These are phyloP conservation scores for Penicillium robsamsonii DNA, from an alignment of 495 filamentous ascomycete genomes.

Conservation along the genomic window DNA sequence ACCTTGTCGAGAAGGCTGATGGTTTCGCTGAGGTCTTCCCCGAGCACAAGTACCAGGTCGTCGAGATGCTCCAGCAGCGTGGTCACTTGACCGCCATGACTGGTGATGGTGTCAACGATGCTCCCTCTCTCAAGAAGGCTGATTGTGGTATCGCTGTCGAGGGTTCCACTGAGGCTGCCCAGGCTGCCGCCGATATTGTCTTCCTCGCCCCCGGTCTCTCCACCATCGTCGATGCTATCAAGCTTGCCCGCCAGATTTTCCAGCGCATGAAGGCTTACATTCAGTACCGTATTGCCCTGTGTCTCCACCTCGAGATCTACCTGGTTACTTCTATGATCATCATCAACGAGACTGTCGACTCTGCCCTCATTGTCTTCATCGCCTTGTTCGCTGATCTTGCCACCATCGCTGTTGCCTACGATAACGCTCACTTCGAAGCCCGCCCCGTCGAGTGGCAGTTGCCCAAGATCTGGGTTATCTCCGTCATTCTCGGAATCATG, in stretches of 20 bases:
- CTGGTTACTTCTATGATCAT: constrained; percentile 76
- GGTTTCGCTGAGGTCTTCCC: constrained; percentile 77
- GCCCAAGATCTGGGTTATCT: constrained; percentile 77
- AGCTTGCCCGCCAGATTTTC: constrained; percentile 77
- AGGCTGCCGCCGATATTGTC: constrained; percentile 75
- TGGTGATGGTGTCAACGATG: constrained; percentile 74
- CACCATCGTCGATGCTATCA: constrained; percentile 76
- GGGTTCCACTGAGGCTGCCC: constrained; percentile 72
- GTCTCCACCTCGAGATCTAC: constrained; percentile 74
- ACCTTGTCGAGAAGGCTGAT: constrained; percentile 72
- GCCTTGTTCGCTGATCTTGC: constrained; percentile 75
- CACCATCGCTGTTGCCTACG: constrained; percentile 74
- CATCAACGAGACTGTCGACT: constrained; percentile 67
- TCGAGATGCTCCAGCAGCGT: constrained; percentile 73
- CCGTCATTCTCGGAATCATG: constrained; percentile 61
- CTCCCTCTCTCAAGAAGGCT: constrained; percentile 70
- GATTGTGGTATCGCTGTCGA: constrained; percentile 78
- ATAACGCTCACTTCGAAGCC: constrained; percentile 70
- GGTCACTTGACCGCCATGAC: constrained; percentile 75
- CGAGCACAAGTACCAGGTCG: constrained; percentile 77
- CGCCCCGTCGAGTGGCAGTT: constrained; percentile 76
- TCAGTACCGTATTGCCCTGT: constrained; percentile 77
- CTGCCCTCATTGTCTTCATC: constrained; percentile 72
- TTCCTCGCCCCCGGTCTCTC: constrained; percentile 75
- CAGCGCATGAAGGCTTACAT: constrained; percentile 82